Percentiles rank a stretch among this genome's conserved stretches.
Evolutionary conservation across 2,329 filamentous ascomycete species (phyloP).

Genomic region (Stachybotrys chlorohalonatus): DNA sequence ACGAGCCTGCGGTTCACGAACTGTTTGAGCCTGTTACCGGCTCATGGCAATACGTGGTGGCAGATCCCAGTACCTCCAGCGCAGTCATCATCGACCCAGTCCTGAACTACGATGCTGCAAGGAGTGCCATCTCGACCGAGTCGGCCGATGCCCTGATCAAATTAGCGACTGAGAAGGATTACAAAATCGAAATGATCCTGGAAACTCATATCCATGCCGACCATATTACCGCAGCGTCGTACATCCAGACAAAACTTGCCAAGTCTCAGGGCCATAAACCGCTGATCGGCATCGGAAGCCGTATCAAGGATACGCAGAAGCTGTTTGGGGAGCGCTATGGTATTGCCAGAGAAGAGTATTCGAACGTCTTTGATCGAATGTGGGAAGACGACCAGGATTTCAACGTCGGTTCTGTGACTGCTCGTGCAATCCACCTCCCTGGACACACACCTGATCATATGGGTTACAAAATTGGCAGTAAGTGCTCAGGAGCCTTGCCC

Average conservation of each 20-base stretch:
- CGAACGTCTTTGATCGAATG: constrained; percentile 38
- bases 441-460: constrained; percentile 52
- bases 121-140: constrained; percentile 30
- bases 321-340: constrained; percentile 39
- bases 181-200: constrained; percentile 40
- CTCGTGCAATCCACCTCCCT: constrained; percentile 41
- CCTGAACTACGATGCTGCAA: constrained; percentile 41
- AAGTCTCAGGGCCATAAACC: constrained; percentile 23
- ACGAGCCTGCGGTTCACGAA: constrained; percentile 25
- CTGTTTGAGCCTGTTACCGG: constrained; percentile 31
- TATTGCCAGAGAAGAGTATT: constrained; percentile 30
- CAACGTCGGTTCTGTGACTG: constrained; percentile 33
- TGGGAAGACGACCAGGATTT: constrained; percentile 45
- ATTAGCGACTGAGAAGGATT: constrained; percentile 30
- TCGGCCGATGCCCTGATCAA: constrained; percentile 42
- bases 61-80: constrained; percentile 34
- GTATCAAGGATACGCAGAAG: constrained; percentile 39
- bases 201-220: constrained; percentile 55
- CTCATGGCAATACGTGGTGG: constrained; percentile 53
- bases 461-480: constrained; percentile 43
- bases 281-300: constrained; percentile 40
- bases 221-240: constrained; percentile 47
- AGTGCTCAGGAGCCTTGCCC: background rate
- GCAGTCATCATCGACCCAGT: constrained; percentile 54
- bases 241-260: constrained; percentile 38